phyloP scores from a whole-genome alignment of 345 rosid genomes.

The Arabidopsis suecica region DNA sequence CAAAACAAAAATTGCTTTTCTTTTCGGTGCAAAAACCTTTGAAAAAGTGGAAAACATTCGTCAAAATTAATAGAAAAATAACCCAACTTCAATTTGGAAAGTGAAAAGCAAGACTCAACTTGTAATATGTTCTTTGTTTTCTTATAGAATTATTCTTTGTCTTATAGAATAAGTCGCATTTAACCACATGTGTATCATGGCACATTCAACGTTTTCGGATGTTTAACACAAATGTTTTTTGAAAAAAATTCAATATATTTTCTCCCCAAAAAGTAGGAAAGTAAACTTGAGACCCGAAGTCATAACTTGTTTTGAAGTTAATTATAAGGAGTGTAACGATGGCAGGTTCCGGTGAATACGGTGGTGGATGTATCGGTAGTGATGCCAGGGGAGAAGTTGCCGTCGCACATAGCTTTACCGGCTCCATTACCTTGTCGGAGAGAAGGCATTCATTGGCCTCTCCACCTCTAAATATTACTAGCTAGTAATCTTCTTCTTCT shows the following conservation, averaged over 20 bases:
- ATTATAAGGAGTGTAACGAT: neutral
- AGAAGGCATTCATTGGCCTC: conserved; percentile 72
- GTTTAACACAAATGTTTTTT: too few relatives aligned
- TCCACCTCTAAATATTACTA: conserved; percentile 42
- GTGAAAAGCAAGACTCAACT: conserved; percentile 35
- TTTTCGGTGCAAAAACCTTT: conserved; percentile 37
- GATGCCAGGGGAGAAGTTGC: conserved; percentile 84
- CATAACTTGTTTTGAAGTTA: neutral
- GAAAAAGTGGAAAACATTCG: neutral
- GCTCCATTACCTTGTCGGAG: conserved; percentile 89
- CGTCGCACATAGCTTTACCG: conserved; percentile 85
- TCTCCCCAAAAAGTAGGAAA: neutral
- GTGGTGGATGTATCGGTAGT: conserved; percentile 71
- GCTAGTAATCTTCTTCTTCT: neutral
- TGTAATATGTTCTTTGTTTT: conserved; percentile 18
- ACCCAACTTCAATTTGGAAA: conserved; percentile 15
- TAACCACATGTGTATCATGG: neutral
- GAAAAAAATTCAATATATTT: too few relatives aligned
- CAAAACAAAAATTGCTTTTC: neutral
- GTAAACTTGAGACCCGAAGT: neutral
- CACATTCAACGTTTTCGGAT: too few relatives aligned
- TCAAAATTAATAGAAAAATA: conserved; percentile 2
- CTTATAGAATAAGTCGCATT: neutral
- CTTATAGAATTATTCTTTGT: neutral
- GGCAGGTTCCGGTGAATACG: conserved; percentile 52